Evolutionary conservation across 1,284 basidiomycete species (phyloP), one percentile per base, ranked within the genome.

Genomic region (Ganoderma boninense): DNA sequence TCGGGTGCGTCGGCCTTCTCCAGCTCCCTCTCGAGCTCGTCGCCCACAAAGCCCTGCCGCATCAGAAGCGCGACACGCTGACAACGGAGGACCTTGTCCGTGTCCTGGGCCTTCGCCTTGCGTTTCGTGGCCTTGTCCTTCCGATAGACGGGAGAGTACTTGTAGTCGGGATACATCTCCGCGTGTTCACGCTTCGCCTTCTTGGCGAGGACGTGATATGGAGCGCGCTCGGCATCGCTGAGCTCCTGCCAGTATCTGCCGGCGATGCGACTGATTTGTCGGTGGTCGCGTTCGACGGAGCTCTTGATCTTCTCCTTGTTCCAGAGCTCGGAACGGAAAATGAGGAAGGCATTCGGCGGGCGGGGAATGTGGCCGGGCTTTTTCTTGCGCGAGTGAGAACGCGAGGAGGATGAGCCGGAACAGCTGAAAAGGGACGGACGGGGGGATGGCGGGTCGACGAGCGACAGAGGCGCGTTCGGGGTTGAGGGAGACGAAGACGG

Each of bases 261-360:
- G 2, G 86, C 87, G 42, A 87, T 83, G 62, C 83, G 80, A 72
- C 87, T 89, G 69, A 90, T 84, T 69, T 86, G 78, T 46, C 86
- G 84, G 70, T 90, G 87, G 72, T 88, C 83, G 59, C 79, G 80
- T 77, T 85, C 71, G 49, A 82, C 78, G 63, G 73, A 76, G 29
- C 69, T 74, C 67, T 81, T 81, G 44, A 82, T 78, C 79, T 86
- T 84, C 64, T 86, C 81, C 74, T 79, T 80, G 68, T 83, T 83
- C 79, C 91, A 92, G 68, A 90, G 87, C 76, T 91, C 86, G 59
- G 92, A 92, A 54, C 95, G 90, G 79, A 90, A 97, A 71, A 95
- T 82, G 80, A 97, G 93, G 84, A 96, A 97, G 6, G 93, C 90
- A 77, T 97, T 97, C 61, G 92, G 88, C 4, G 95, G 95, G 20